These are phyloP conservation scores for Cystoderma amianthinum DNA, from an alignment of 768 basidiomycete genomes.

Conservation along the genomic window DNA sequence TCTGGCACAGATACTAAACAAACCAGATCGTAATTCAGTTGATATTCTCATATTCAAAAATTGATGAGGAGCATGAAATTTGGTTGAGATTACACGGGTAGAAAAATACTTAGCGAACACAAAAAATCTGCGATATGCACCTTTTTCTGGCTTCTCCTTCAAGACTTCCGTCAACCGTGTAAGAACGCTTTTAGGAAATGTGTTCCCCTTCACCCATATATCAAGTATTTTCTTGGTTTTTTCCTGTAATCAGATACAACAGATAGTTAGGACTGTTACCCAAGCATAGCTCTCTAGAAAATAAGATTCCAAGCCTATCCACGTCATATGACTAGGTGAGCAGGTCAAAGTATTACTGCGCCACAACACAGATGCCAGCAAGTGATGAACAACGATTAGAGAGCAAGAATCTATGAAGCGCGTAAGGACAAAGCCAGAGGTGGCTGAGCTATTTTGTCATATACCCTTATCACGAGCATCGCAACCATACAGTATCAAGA, in stretches of 20 bases:
- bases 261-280: slow-evolving; percentile 30
- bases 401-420: too few relatives aligned
- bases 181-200: slow-evolving; percentile 77
- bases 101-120: slow-evolving; percentile 80
- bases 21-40: slow-evolving; percentile 63
- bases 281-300: too few relatives aligned
- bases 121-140: slow-evolving; percentile 71
- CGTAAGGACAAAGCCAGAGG: too few relatives aligned
- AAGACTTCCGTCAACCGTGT: slow-evolving; percentile 65
- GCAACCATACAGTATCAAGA: not conserved
- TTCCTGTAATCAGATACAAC: slow-evolving; percentile 59
- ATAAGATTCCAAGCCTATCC: too few relatives aligned
- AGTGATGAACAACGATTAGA: too few relatives aligned
- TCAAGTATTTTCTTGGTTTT: slow-evolving; percentile 96
- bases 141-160: slow-evolving; percentile 71
- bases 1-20: slow-evolving; percentile 58
- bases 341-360: too few relatives aligned
- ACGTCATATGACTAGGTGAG: too few relatives aligned
- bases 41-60: slow-evolving; percentile 46
- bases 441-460: too few relatives aligned
- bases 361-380: too few relatives aligned
- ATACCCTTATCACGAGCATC: not conserved
- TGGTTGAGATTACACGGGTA: slow-evolving; percentile 60
- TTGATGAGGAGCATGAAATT: slow-evolving; percentile 33
- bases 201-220: slow-evolving; percentile 90